These are phyloP conservation scores for Calonectria naviculata DNA, from an alignment of 2,329 filamentous ascomycete species.

Conservation along the genomic window DNA sequence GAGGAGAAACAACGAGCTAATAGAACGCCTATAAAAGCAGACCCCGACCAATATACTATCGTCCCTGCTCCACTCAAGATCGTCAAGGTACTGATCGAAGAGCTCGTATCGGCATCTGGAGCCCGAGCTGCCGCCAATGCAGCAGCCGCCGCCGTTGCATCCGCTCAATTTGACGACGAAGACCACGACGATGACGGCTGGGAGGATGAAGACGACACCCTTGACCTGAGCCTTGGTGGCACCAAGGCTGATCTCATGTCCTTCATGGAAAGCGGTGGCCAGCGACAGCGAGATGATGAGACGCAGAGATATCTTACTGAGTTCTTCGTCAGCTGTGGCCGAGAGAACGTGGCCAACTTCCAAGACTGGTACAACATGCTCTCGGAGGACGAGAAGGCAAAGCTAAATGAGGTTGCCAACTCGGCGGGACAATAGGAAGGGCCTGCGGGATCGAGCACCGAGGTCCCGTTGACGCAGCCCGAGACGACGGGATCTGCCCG, in stretches of 20 bases:
- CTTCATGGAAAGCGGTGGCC: constrained; percentile 69
- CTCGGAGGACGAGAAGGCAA: constrained; percentile 65
- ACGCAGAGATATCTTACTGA: constrained; percentile 86
- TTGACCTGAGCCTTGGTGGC: constrained; percentile 79
- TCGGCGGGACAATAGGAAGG: constrained; percentile 44
- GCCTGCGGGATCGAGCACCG: constrained; percentile 15
- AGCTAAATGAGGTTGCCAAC: constrained; percentile 64
- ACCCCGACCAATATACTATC: constrained; percentile 90
- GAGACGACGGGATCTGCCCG: constrained; percentile 15
- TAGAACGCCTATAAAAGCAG: constrained; percentile 51
- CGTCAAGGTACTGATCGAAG: constrained; percentile 93
- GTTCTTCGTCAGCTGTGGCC: constrained; percentile 76
- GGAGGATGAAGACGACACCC: constrained; percentile 84
- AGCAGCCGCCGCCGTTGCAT: constrained; percentile 71
- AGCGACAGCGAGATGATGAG: constrained; percentile 85
- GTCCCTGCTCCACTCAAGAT: constrained; percentile 94
- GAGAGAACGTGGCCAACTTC: constrained; percentile 68
- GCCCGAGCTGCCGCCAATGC: constrained; percentile 68
- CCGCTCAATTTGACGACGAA: constrained; percentile 69
- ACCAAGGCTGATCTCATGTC: constrained; percentile 85
- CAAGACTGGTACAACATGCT: constrained; percentile 67
- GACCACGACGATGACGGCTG: constrained; percentile 84
- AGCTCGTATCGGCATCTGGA: constrained; percentile 85
- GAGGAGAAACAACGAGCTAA: constrained; percentile 41
- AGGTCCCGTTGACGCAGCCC: constrained; percentile 3